A percentile compares a stretch with the other conserved stretches of the same genome.
Conservation (phyloP, 192 early-diverging fungal genomes). For the Piromyces finnis region DNA sequence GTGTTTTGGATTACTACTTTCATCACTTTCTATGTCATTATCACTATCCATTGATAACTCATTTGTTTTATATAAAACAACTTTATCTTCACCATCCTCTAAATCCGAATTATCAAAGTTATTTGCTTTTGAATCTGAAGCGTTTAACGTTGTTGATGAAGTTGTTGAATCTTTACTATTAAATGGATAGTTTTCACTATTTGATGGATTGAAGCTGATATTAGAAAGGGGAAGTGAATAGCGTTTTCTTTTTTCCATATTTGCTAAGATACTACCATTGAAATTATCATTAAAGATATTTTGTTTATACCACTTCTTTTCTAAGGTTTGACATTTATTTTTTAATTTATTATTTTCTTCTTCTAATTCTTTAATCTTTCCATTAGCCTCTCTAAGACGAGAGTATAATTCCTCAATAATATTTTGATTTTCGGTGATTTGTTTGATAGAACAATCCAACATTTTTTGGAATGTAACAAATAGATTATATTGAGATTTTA, state of each 20-base stretch:
- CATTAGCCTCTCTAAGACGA: not conserved
- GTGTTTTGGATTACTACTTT: not conserved
- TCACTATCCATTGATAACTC: not conserved
- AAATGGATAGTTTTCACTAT: not conserved
- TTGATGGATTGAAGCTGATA: too few species aligned
- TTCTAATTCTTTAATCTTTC: not conserved
- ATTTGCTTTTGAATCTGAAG: not conserved
- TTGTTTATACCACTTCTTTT: not conserved
- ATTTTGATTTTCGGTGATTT: not conserved
- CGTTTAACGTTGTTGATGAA: not conserved
- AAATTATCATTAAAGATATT: not conserved
- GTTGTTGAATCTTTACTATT: not conserved
- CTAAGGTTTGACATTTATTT: not conserved
- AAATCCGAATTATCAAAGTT: not conserved
- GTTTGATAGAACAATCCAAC: not conserved
- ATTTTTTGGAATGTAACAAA: not conserved
- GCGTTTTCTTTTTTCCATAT: not conserved
- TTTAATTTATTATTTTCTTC: not conserved
- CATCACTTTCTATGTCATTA: not conserved
- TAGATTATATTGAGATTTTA: not conserved
- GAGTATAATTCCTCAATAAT: not conserved
- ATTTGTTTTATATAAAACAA: not conserved
- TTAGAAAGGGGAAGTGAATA: not conserved
- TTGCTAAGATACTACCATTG: not conserved
- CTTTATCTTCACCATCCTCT: not conserved